Evolutionary conservation across 2,329 filamentous ascomycete species (phyloP), one percentile per base, ranked within the genome.

Genomic region (Chaetomium olivaceum): DNA sequence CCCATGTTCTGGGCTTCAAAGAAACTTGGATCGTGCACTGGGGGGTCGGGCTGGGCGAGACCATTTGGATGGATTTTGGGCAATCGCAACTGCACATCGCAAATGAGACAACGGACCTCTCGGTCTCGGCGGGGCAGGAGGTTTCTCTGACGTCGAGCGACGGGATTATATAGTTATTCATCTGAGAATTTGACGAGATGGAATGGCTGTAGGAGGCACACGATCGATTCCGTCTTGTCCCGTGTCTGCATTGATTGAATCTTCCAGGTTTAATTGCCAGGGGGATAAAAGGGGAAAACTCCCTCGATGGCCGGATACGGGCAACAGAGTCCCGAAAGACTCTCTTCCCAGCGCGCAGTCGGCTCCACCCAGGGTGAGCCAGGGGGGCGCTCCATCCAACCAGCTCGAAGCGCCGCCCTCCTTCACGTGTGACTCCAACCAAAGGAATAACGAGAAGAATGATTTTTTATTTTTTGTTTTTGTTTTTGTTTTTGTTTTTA

Each of bases 21-120:
- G 14, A 23, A 23, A 23, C 55, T 48, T 60, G 48, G 50, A 55
- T 64, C 50, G 21, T 48, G 29, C 46, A 23, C 46, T 48, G 46
- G 46, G 46, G 46, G 46, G 51, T 33, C 27, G 33, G 39, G 7
- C 57, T 59, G 57, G 57, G 39, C 57, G 29, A 19, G 19, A 55
- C 29, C n/a, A 27, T 27, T 52, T 29, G 46, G 46, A 14, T 52
- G n/a, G 25, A 55, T 31, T 55, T 31, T 33, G 7, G 21, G 9
- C 29, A 23, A 23, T 56, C 29, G 29, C 16, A 5, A n/a, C 54
- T 21, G 31, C 33, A 33, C 19, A 57, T 57, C 19, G 21, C 33
- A 36, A 39, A 51, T 51, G 4, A 14, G 23, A 51, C 21, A 14
- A 16, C 48, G 48, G 48, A 27, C 21, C 11, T 12, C 21, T 50